Evolutionary conservation across 805 yeast genomes (phyloP).

Genomic region (Starmerella floris): DNA sequence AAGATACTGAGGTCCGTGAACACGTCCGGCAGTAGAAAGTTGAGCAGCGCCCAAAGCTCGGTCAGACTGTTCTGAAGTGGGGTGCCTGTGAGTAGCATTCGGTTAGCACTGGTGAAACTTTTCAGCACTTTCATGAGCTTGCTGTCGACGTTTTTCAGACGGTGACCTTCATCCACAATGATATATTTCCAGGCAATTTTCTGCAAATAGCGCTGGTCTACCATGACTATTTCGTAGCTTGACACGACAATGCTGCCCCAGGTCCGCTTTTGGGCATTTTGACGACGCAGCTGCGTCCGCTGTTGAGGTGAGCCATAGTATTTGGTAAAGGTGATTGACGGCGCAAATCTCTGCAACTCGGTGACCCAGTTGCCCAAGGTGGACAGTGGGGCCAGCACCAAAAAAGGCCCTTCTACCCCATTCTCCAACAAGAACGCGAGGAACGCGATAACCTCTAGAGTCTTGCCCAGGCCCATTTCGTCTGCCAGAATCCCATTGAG

Average conservation of each 20-base stretch:
- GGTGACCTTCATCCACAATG: constrained; percentile 91
- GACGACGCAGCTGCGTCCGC: constrained; percentile 35
- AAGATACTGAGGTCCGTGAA: constrained; percentile 81
- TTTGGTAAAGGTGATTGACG: constrained; percentile 41
- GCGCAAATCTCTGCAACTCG: constrained; percentile 65
- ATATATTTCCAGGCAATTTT: constrained; percentile 60
- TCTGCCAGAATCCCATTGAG: constrained; percentile 91
- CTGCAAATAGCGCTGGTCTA: constrained; percentile 47
- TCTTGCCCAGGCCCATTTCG: constrained; percentile 96
- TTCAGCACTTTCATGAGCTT: constrained; percentile 59
- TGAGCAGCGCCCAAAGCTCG: constrained; percentile 84
- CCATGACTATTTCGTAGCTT: constrained; percentile 66
- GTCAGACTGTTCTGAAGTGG: constrained; percentile 84
- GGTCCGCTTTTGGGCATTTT: constrained; percentile 19
- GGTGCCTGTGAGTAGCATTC: constrained; percentile 84
- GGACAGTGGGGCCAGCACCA: constrained; percentile 87
- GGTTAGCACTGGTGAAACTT: constrained; percentile 43
- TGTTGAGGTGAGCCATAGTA: constrained; percentile 52
- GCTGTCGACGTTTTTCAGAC: constrained; percentile 76
- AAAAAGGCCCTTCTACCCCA: constrained; percentile 71
- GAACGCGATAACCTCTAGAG: constrained; percentile 74
- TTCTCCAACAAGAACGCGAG: constrained; percentile 64
- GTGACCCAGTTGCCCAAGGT: constrained; percentile 75
- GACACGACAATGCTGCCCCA: constrained; percentile 49
- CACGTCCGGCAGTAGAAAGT: constrained; percentile 83